These are phyloP conservation scores for Scleromitrula shiraiana DNA, from an alignment of 2,329 filamentous ascomycete genomes.

Conservation along the genomic window DNA sequence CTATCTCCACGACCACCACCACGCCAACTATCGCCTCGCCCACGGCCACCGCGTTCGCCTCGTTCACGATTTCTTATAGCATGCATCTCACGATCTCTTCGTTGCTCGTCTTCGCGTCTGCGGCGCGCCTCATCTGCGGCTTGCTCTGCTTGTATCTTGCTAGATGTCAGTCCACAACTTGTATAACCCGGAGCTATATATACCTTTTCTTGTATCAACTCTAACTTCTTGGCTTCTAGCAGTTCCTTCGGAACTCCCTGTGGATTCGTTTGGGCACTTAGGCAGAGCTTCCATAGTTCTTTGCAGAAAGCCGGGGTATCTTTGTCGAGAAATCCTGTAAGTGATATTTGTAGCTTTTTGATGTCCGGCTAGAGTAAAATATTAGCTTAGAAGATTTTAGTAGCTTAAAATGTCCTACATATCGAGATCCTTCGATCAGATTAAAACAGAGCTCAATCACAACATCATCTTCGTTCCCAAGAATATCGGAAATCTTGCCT, in stretches of 20 bases:
- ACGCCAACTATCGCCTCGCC: slow-evolving; percentile 38
- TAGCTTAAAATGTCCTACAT: slow-evolving; percentile 44
- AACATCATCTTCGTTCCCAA: slow-evolving; percentile 92
- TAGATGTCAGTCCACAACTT: slow-evolving; percentile 12
- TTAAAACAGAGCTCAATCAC: slow-evolving; percentile 78
- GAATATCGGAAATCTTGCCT: slow-evolving; percentile 73
- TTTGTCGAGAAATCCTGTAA: slow-evolving; percentile 91
- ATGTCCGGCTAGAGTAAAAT: slow-evolving; percentile 68
- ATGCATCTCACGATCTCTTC: slow-evolving; percentile 63
- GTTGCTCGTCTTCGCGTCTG: slow-evolving; percentile 62
- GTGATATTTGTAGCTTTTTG: slow-evolving; percentile 87
- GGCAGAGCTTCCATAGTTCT: slow-evolving; percentile 82
- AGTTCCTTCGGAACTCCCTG: slow-evolving; percentile 92
- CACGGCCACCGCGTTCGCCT: slow-evolving; percentile 39
- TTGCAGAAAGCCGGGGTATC: slow-evolving; percentile 86
- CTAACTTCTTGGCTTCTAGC: slow-evolving; percentile 90
- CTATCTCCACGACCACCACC: slow-evolving; percentile 36
- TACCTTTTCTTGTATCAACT: slow-evolving; percentile 93
- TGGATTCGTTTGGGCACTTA: slow-evolving; percentile 82
- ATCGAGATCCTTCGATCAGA: slow-evolving; percentile 64
- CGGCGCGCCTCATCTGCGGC: slow-evolving; percentile 67
- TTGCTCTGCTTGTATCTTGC: slow-evolving; percentile 72
- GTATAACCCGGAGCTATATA: slow-evolving; percentile 9
- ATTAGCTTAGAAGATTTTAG: slow-evolving; percentile 20
- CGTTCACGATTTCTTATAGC: slow-evolving; percentile 59